A percentile compares a stretch with the other conserved stretches of the same genome.
phyloP scores from a whole-genome alignment of 1,139 yeast species.

The Saccharomyces hybrid region DNA sequence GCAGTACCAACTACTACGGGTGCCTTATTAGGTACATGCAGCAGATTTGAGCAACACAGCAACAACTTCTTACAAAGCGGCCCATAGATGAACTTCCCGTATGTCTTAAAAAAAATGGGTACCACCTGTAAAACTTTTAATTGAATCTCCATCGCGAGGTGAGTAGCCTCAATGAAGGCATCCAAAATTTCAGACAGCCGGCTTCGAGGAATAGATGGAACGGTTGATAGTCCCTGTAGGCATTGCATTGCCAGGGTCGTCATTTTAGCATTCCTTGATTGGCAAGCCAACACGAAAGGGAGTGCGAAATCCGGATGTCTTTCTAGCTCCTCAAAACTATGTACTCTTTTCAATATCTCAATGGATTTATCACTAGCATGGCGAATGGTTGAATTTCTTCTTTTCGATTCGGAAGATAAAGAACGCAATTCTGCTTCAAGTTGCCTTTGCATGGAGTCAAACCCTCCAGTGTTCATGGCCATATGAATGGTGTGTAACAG shows the following conservation, averaged over 20 bases:
- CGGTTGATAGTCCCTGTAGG: slow-evolving; percentile 49
- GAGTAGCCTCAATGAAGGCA: slow-evolving; percentile 66
- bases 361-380: slow-evolving; percentile 58
- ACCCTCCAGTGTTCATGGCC: slow-evolving; percentile 13
- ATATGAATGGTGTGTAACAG: slow-evolving; percentile 6
- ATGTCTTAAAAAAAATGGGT: slow-evolving; percentile 64
- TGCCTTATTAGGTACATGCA: slow-evolving; percentile 61
- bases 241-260: slow-evolving; percentile 66
- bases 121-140: slow-evolving; percentile 78
- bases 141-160: slow-evolving; percentile 74
- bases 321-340: slow-evolving; percentile 28
- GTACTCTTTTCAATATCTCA: slow-evolving; percentile 37
- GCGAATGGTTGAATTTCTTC: slow-evolving; percentile 60
- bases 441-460: slow-evolving; percentile 35
- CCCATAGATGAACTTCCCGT: slow-evolving; percentile 49
- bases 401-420: slow-evolving; percentile 59
- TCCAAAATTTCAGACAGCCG: slow-evolving; percentile 51
- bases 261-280: slow-evolving; percentile 65
- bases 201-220: slow-evolving; percentile 43
- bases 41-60: slow-evolving; percentile 53
- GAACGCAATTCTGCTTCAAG: slow-evolving; percentile 48
- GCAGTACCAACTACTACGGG: slow-evolving; percentile 76
- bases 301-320: slow-evolving; percentile 44
- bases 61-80: slow-evolving; percentile 51
- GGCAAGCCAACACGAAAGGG: slow-evolving; percentile 70